Percentiles rank a stretch among this genome's conserved stretches.
These are phyloP conservation scores for Globisporangium cystogenes DNA, from an alignment of 352 stramenopile species.

Conservation along the genomic window DNA sequence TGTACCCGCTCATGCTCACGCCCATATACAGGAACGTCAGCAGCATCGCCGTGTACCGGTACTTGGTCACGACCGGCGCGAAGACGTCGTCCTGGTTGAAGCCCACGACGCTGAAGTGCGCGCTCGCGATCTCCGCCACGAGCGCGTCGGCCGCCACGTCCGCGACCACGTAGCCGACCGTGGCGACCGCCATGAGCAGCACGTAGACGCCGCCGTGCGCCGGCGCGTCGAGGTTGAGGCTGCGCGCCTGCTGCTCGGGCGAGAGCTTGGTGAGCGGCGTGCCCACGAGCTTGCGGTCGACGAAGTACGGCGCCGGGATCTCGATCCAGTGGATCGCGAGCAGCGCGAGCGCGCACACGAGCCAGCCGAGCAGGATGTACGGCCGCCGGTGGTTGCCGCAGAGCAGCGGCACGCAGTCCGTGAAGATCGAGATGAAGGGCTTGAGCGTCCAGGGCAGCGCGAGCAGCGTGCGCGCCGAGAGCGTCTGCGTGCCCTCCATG, in stretches of 20 bases:
- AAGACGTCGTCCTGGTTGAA: constrained; percentile 19
- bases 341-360: constrained; percentile 45
- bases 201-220: constrained; percentile 16
- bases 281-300: constrained; percentile 34
- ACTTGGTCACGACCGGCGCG: constrained; percentile 16
- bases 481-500: constrained; percentile 23
- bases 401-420: constrained; percentile 47
- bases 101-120: constrained; percentile 18
- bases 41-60: constrained; percentile 33
- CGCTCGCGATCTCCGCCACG: constrained; percentile 39
- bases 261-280: constrained; percentile 20
- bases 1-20: constrained; percentile 24
- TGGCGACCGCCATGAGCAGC: constrained; percentile 35
- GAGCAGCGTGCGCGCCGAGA: constrained; percentile 18
- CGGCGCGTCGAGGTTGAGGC: constrained; percentile 26
- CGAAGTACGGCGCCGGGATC: constrained; percentile 46
- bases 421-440: constrained; percentile 54
- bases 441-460: constrained; percentile 53
- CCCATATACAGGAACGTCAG: constrained; percentile 23
- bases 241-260: constrained; percentile 9
- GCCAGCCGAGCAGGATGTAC: constrained; percentile 30
- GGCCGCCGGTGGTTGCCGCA: constrained; percentile 13
- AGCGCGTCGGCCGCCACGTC: constrained; percentile 36
- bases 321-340: constrained; percentile 36
- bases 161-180: constrained; percentile 28